A percentile compares a stretch with the other conserved stretches of the same genome.
These are phyloP conservation scores for Maudiozyma bulderi DNA, from an alignment of 805 yeast species.

Conservation along the genomic window DNA sequence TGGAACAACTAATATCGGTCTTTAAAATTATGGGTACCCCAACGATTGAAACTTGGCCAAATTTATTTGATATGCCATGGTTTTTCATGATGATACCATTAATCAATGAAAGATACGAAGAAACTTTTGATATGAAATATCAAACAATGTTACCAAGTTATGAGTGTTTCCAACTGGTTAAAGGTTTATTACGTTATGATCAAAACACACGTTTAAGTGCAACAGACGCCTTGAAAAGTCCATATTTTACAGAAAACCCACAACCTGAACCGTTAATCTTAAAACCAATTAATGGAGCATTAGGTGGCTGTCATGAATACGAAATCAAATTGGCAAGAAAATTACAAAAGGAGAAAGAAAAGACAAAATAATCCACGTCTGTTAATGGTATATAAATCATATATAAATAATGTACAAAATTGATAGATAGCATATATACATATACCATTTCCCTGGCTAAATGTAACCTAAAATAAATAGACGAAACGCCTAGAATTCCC, in stretches of 20 bases:
- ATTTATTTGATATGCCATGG: conserved; percentile 79
- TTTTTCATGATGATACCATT: conserved; percentile 71
- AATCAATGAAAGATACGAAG: conserved; percentile 19
- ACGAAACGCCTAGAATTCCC: too few species aligned
- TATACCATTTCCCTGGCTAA: background rate
- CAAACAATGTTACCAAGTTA: conserved; percentile 36
- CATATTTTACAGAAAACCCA: conserved; percentile 66
- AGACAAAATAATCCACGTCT: background rate
- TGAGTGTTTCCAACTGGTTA: conserved; percentile 56
- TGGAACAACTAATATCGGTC: conserved; percentile 69
- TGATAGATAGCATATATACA: background rate
- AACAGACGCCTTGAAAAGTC: conserved; percentile 54
- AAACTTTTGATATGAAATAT: conserved; percentile 36
- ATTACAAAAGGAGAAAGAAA: conserved; percentile 29
- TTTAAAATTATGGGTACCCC: conserved; percentile 87
- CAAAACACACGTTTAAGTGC: conserved; percentile 66
- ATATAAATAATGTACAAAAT: background rate
- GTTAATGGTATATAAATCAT: background rate
- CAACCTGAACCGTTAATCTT: conserved; percentile 47
- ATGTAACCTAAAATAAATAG: too few species aligned
- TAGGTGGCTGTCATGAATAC: conserved; percentile 93
- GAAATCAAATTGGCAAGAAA: conserved; percentile 62
- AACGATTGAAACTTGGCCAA: conserved; percentile 62
- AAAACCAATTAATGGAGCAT: conserved; percentile 33
- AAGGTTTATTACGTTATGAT: conserved; percentile 51